phyloP scores from a whole-genome alignment of 2,329 filamentous ascomycete species.

The Eurotiales sp. region DNA sequence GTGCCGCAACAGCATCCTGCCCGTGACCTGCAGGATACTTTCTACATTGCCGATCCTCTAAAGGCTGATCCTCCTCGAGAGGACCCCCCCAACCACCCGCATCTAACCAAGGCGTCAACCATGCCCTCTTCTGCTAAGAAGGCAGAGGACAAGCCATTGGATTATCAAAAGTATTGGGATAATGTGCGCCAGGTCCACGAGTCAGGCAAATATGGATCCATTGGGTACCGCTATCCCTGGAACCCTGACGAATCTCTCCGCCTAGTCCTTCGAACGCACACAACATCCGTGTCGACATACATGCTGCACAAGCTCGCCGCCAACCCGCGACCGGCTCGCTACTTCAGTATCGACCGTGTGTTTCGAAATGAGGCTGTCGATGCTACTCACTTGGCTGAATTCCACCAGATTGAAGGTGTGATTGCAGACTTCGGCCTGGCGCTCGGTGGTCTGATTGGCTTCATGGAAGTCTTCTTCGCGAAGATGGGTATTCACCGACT shows the following conservation, averaged over 20 bases:
- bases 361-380: conserved; percentile 98
- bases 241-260: conserved; percentile 78
- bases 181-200: conserved; percentile 85
- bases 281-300: conserved; percentile 84
- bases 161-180: conserved; percentile 84
- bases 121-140: conserved; percentile 43
- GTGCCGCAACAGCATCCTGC: conserved; percentile 97
- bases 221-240: conserved; percentile 96
- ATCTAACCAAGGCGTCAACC: conserved; percentile 41
- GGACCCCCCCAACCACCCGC: conserved; percentile 46
- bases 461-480: conserved; percentile 92
- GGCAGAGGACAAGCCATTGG: conserved; percentile 46
- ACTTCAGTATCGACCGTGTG: conserved; percentile 97
- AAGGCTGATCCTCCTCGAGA: conserved; percentile 64
- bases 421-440: conserved; percentile 95
- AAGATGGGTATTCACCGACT: conserved; percentile 89
- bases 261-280: conserved; percentile 92
- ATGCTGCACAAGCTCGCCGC: conserved; percentile 87
- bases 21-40: conserved; percentile 95
- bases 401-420: conserved; percentile 97
- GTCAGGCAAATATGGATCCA: conserved; percentile 86
- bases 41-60: conserved; percentile 91
- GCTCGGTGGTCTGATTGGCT: conserved; percentile 85
- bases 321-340: conserved; percentile 80
- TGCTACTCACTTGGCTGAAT: conserved; percentile 93